A percentile compares a stretch with the other conserved stretches of the same genome.
phyloP scores from a whole-genome alignment of 2,329 filamentous ascomycete species.

The Colletotrichum sp. region DNA sequence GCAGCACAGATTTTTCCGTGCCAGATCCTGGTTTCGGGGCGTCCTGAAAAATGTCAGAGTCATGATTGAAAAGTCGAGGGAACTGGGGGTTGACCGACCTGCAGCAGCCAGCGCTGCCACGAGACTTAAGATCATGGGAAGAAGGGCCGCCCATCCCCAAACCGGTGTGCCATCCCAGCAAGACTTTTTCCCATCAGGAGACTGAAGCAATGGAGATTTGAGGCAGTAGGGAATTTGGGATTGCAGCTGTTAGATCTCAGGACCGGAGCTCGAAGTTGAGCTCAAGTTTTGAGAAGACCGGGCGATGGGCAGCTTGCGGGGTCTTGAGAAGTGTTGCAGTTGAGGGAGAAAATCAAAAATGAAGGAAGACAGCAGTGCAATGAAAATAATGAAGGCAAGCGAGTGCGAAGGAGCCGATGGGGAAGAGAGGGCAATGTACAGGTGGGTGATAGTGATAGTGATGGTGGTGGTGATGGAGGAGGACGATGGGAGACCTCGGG shows the following conservation, averaged over 20 bases:
- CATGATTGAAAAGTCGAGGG: neutral
- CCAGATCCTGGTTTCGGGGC: neutral
- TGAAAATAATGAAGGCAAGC: neutral
- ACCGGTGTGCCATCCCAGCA: accelerated
- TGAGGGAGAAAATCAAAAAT: neutral
- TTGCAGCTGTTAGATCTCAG: neutral
- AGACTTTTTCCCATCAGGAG: neutral
- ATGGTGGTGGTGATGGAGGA: neutral
- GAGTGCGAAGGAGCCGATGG: neutral
- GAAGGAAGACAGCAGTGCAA: neutral
- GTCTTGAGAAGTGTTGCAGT: neutral
- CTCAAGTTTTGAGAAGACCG: neutral
- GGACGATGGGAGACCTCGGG: neutral
- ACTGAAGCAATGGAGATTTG: neutral
- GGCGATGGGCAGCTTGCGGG: neutral
- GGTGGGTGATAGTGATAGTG: neutral
- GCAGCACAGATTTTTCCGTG: neutral
- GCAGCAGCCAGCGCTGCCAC: neutral
- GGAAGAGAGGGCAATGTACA: neutral
- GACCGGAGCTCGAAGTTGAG: neutral
- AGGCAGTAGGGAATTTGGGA: accelerated
- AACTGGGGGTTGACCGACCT: neutral
- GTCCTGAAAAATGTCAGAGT: neutral
- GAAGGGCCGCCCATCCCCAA: neutral
- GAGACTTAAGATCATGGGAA: neutral